phyloP scores from a whole-genome alignment of 129 eudicot genomes.

The Heracleum sosnowskyi region DNA sequence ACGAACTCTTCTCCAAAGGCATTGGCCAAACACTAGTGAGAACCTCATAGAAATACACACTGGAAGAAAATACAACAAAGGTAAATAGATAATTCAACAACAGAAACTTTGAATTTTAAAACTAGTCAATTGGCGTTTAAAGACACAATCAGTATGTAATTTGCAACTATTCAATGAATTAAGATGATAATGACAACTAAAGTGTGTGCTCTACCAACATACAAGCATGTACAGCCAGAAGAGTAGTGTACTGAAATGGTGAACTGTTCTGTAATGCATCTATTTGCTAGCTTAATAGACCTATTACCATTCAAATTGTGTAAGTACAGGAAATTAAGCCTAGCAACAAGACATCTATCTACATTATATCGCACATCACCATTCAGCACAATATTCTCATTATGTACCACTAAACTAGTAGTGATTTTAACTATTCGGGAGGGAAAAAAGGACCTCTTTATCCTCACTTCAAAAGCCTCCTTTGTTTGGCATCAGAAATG shows the following conservation, averaged over 20 bases:
- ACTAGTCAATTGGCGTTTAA: background rate
- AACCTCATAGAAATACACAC: background rate
- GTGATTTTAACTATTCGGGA: background rate
- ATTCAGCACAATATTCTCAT: background rate
- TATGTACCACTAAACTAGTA: background rate
- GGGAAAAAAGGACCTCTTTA: background rate
- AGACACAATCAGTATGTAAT: background rate
- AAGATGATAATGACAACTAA: background rate
- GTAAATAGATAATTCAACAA: background rate
- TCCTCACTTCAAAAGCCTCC: constrained; percentile 32
- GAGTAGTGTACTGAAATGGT: background rate
- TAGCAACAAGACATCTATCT: background rate
- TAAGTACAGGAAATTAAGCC: background rate
- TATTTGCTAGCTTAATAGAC: background rate
- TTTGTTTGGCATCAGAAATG: constrained; percentile 56
- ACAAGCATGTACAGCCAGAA: background rate
- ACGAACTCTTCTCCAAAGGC: background rate
- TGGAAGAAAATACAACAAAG: background rate
- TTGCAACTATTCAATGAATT: background rate
- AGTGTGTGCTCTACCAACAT: background rate
- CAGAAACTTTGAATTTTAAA: background rate
- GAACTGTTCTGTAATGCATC: background rate
- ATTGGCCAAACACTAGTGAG: background rate
- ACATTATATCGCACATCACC: background rate
- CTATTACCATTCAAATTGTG: background rate